These are phyloP conservation scores for Parathielavia hyrcaniae DNA, from an alignment of 495 filamentous ascomycete species.

Conservation along the genomic window DNA sequence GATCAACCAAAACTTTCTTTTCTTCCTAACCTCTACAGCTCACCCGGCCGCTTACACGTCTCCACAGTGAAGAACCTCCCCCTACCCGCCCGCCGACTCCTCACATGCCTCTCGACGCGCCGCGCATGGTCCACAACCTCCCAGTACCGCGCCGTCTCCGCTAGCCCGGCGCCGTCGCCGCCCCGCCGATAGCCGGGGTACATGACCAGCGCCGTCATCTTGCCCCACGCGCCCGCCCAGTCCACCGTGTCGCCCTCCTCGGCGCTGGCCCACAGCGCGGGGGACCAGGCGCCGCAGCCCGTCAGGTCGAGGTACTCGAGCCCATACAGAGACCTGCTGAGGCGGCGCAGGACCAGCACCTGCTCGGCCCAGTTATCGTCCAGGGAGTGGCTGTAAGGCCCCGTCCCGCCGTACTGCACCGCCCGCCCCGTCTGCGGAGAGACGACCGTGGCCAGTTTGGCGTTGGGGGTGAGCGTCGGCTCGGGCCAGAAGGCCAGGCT, in stretches of 20 bases:
- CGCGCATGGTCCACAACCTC: constrained; percentile 29
- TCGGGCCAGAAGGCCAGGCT: constrained; percentile 76
- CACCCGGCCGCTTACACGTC: constrained; percentile 23
- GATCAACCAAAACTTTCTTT: no score
- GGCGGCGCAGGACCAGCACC: constrained; percentile 57
- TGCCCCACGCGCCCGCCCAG: constrained; percentile 44
- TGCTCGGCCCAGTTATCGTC: constrained; percentile 68
- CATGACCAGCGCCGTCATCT: constrained; percentile 36
- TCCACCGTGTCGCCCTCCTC: constrained; percentile 27
- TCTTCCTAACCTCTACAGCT: background rate
- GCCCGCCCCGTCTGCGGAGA: constrained; percentile 32
- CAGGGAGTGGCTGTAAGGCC: constrained; percentile 56
- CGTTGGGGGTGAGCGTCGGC: constrained; percentile 61
- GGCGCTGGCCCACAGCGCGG: constrained; percentile 45
- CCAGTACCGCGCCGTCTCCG: constrained; percentile 20
- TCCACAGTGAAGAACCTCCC: constrained; percentile 40
- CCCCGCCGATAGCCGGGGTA: constrained; percentile 31
- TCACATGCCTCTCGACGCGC: constrained; percentile 37
- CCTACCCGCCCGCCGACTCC: constrained; percentile 29
- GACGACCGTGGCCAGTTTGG: constrained; percentile 46
- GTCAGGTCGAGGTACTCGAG: constrained; percentile 76
- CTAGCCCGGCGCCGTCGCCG: constrained; percentile 22
- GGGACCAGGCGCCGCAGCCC: constrained; percentile 66
- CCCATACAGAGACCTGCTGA: constrained; percentile 60
- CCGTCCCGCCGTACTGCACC: constrained; percentile 56